A percentile compares a stretch with the other conserved stretches of the same genome.
Evolutionary conservation across 2,329 filamentous ascomycete species (phyloP).

Genomic region (Pyrenophora tritici-repentis): DNA sequence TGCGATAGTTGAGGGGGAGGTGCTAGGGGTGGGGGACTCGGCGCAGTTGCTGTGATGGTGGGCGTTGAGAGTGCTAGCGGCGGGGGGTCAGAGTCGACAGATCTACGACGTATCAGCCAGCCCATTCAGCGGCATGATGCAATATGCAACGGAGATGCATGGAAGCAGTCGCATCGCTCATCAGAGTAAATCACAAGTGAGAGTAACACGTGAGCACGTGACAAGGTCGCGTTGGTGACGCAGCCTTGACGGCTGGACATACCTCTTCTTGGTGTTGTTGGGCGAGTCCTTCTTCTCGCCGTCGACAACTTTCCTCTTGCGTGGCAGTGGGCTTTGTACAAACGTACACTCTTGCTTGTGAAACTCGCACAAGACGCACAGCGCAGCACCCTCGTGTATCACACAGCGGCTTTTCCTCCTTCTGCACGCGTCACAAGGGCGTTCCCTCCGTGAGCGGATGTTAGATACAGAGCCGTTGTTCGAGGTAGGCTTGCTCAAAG

Average conservation of each 20-base stretch:
- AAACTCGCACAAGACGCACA: slow-evolving; percentile 77
- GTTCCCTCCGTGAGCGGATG: slow-evolving; percentile 48
- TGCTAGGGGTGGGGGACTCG: slow-evolving; percentile 39
- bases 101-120: slow-evolving; percentile 40
- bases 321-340: slow-evolving; percentile 73
- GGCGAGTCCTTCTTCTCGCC: slow-evolving; percentile 64
- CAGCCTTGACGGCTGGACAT: slow-evolving; percentile 48
- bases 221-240: slow-evolving; percentile 14
- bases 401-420: slow-evolving; percentile 77
- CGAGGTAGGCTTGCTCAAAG: slow-evolving; percentile 47
- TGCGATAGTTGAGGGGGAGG: slow-evolving; percentile 13
- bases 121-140: slow-evolving; percentile 8
- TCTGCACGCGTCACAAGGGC: slow-evolving; percentile 69
- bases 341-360: slow-evolving; percentile 81
- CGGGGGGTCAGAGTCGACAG: slow-evolving; percentile 48
- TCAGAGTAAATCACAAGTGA: not conserved
- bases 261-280: slow-evolving; percentile 69
- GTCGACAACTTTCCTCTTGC: slow-evolving; percentile 78
- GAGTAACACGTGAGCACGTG: slow-evolving; percentile 31
- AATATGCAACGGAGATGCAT: not conserved
- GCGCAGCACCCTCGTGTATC: slow-evolving; percentile 73
- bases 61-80: slow-evolving; percentile 48
- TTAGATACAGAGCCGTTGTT: slow-evolving; percentile 44
- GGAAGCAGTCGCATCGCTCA: not conserved
- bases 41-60: slow-evolving; percentile 48